phyloP scores from a whole-genome alignment of 108 stramenopile genomes.

The Conticribra guillardii region DNA sequence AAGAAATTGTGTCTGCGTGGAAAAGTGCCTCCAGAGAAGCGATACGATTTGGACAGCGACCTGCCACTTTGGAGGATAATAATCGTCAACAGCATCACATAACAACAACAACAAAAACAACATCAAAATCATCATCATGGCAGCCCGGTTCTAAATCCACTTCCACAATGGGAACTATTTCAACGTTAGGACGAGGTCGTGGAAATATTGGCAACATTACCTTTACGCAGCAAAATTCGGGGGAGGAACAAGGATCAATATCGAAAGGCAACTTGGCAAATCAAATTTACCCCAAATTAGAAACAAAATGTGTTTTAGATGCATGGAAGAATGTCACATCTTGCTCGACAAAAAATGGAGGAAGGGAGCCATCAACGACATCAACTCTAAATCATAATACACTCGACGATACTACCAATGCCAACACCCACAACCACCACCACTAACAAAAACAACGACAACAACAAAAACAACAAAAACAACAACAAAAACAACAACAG shows the following conservation, averaged over 20 bases:
- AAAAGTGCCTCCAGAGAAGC: constrained; percentile 57
- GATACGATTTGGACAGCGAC: constrained; percentile 4
- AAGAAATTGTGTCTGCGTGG: constrained; percentile 62
- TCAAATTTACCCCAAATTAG: constrained; percentile 9
- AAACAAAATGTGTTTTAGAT: constrained; percentile 30
- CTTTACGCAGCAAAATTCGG: too few relatives aligned
- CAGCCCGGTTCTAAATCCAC: constrained; percentile 11
- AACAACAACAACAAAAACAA: constrained; percentile 2
- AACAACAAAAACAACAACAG: background rate
- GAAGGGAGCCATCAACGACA: too few relatives aligned
- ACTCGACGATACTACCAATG: too few relatives aligned
- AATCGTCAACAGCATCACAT: too few relatives aligned
- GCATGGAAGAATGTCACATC: constrained; percentile 17
- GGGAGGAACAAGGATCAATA: too few relatives aligned
- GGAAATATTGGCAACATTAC: too few relatives aligned
- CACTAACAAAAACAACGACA: background rate
- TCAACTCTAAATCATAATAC: too few relatives aligned
- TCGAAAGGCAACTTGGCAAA: too few relatives aligned
- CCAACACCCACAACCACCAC: background rate
- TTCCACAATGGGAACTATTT: too few relatives aligned
- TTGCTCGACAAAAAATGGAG: too few relatives aligned
- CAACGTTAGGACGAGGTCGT: too few relatives aligned
- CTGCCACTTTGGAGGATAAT: background rate
- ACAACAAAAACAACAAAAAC: background rate
- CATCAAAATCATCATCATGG: background rate